Base-by-base conservation (phyloP, 1,284 basidiomycete species). In the Leccinum angustisporum region DNA sequence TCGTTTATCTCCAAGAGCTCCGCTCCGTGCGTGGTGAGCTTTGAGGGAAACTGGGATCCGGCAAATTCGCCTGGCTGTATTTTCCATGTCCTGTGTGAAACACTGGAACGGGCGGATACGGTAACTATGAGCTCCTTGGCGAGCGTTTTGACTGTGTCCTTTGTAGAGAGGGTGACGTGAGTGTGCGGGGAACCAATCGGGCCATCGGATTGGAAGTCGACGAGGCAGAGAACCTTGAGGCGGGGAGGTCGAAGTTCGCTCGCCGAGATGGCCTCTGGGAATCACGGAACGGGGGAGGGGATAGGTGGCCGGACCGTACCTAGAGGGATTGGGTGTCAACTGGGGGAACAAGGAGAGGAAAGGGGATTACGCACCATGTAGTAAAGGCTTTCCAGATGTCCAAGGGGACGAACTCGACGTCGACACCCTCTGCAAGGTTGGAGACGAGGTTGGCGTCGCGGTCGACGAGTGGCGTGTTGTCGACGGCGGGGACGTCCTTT, bases 331-430 rank as follows among this genome's bases (percentile, higher is more conserved):
- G 53, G 59, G 58, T 55, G 55, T 59, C 57, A 63, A 55, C 16
- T 56, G 48, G 25, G 58, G 56, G 33, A n/a, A 48, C 36, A 36
- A 7, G 30, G 14, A 36, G 33, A 56, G 27, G 25, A 43, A 56
- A 10, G 54, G 4, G 5, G 43, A 63, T 18, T 56, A 78, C 85
- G 67, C 58, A 92, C 92, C 91, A 93, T 54, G 79, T 67, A 2
- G 81, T 76, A 43, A 98, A 82, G 25, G 83, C 79, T 25, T 81
- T 72, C 94, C 93, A 97, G 6, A 87, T 87, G 30, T 83, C 80
- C 59, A 82, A 79, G 0, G 93, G 91, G 4, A 98, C 79, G 69
- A 87, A 91, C 70, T 93, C 88, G 61, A 91, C 86, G 71, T 97
- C 89, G 27, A 89, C 78, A 31, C 86, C 86, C 70, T 95, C 92